phyloP scores from a whole-genome alignment of 768 basidiomycete species.

The Saitozyma sp. region DNA sequence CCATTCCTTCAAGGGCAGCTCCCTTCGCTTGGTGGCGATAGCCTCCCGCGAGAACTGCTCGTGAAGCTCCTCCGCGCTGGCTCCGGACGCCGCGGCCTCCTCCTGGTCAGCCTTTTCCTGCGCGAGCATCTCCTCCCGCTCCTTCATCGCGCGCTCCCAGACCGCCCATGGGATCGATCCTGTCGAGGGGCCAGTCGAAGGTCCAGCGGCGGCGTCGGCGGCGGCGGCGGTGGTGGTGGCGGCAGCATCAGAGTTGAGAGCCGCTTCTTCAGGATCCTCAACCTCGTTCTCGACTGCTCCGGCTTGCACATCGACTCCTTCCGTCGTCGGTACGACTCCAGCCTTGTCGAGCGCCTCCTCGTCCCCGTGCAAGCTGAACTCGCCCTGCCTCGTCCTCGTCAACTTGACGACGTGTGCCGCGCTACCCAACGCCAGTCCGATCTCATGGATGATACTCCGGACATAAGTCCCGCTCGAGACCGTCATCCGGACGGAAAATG shows the following conservation, averaged over 20 bases:
- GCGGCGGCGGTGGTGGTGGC: background rate
- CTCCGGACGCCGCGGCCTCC: conserved; percentile 34
- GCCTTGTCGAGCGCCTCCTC: conserved; percentile 1
- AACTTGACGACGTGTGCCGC: conserved; percentile 92
- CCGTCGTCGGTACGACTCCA: background rate
- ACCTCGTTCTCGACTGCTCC: conserved; percentile 56
- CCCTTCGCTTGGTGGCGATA: conserved; percentile 60
- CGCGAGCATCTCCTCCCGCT: conserved; percentile 62
- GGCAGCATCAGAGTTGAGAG: conserved; percentile 1
- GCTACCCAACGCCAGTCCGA: conserved; percentile 77
- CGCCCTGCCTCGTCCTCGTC: conserved; percentile 83
- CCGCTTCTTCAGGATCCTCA: conserved; percentile 5
- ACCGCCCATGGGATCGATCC: conserved; percentile 49
- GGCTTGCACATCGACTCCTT: conserved; percentile 29
- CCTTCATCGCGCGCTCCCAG: conserved; percentile 49
- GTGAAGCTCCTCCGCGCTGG: conserved; percentile 52
- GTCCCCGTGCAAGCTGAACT: conserved; percentile 57
- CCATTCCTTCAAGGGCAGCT: conserved; percentile 67
- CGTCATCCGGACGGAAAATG: conserved; percentile 85
- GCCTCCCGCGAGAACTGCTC: conserved; percentile 18
- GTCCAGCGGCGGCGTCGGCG: background rate
- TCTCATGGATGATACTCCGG: conserved; percentile 89
- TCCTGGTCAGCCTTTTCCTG: conserved; percentile 34
- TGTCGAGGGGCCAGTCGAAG: conserved; percentile 59
- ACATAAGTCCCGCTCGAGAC: conserved; percentile 98